These are phyloP conservation scores for Blakeslea trispora DNA, from an alignment of 371 early-diverging fungal species.

Conservation along the genomic window DNA sequence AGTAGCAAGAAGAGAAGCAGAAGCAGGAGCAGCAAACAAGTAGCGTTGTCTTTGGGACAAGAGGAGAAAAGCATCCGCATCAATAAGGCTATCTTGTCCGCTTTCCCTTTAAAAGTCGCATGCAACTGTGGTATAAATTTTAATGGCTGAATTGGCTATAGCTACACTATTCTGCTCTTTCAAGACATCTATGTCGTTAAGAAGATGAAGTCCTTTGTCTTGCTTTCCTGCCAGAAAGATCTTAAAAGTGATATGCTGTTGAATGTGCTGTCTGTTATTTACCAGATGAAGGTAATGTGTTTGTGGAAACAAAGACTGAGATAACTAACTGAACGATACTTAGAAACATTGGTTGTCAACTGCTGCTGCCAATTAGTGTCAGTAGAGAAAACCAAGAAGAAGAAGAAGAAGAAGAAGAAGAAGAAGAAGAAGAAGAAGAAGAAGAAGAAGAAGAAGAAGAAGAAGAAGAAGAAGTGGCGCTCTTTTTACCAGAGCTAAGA, in stretches of 20 bases:
- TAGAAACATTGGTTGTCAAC: not conserved
- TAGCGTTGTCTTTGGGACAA: not conserved
- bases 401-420: not conserved
- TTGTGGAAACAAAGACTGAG: not conserved
- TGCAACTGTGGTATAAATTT: not conserved
- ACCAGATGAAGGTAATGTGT: not conserved
- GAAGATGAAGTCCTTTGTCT: not conserved
- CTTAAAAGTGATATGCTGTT: not conserved
- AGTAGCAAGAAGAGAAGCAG: too few relatives aligned
- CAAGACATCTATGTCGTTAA: not conserved
- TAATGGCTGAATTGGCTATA: not conserved
- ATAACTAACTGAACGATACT: not conserved
- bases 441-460: too few relatives aligned
- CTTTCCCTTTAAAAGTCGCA: not conserved
- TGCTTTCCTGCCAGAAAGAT: not conserved
- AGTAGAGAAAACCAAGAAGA: too few relatives aligned
- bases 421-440: too few relatives aligned
- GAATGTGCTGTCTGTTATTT: not conserved
- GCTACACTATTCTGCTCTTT: not conserved
- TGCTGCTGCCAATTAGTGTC: not conserved
- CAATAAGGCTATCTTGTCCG: not conserved
- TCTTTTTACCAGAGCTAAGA: not conserved
- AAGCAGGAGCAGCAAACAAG: not conserved
- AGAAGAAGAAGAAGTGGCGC: not conserved
- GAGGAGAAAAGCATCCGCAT: not conserved